phyloP scores from a whole-genome alignment of 768 basidiomycete genomes.

The Cubamyces sp. region DNA sequence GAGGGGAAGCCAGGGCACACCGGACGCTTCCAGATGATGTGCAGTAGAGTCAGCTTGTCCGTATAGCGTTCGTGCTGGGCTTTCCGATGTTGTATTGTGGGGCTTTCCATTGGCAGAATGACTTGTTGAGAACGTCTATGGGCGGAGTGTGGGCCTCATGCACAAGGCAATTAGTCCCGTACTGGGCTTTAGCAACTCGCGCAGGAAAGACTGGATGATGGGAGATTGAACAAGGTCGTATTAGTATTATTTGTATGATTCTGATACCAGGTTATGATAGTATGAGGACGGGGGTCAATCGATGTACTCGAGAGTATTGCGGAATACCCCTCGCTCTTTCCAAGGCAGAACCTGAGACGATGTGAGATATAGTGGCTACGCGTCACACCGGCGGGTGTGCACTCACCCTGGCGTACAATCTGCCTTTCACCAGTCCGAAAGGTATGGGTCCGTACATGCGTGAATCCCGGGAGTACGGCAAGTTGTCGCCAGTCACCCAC shows the following conservation, averaged over 20 bases:
- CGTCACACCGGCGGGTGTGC: background rate
- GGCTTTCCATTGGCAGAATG: too few species aligned
- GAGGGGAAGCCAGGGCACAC: background rate
- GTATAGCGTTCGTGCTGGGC: background rate
- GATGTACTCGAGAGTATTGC: conserved; percentile 36
- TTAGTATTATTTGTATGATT: background rate
- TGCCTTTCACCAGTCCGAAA: conserved; percentile 73
- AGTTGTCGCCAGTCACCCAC: conserved; percentile 93
- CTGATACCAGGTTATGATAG: background rate
- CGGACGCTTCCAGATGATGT: background rate
- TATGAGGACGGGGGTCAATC: conserved; percentile 12
- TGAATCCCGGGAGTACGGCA: conserved; percentile 82
- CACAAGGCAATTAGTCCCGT: too few species aligned
- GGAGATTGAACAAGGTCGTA: background rate
- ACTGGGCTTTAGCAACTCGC: too few species aligned
- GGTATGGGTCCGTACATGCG: conserved; percentile 93
- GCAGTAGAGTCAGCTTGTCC: background rate
- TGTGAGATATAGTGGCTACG: conserved; percentile 2
- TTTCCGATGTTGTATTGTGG: too few species aligned
- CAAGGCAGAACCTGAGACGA: conserved; percentile 35
- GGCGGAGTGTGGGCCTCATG: too few species aligned
- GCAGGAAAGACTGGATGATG: too few species aligned
- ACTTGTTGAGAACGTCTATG: too few species aligned
- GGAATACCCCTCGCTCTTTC: conserved; percentile 31
- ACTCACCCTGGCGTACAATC: conserved; percentile 65